Percentiles rank a stretch among this genome's conserved stretches.
Evolutionary conservation across 371 early-diverging fungal species (phyloP).

Genomic region (Mucor mucedo): DNA sequence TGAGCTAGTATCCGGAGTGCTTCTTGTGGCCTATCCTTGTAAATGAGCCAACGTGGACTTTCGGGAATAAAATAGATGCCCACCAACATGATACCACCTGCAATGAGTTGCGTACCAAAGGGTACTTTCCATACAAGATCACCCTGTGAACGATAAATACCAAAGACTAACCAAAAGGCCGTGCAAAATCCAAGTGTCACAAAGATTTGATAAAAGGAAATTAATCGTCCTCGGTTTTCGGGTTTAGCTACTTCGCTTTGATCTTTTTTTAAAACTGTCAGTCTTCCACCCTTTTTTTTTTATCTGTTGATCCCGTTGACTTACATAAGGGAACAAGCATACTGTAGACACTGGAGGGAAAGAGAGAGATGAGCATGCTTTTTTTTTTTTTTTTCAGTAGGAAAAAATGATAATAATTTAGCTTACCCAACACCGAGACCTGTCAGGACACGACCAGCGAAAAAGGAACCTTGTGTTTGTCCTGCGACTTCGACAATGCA

Average conservation of each 20-base stretch:
- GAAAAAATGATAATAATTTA: background rate
- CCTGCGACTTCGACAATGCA: conserved; percentile 69
- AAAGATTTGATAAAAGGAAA: conserved; percentile 89
- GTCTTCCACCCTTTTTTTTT: too few relatives aligned
- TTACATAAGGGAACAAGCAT: conserved; percentile 52
- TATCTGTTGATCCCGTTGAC: background rate
- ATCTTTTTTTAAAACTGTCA: conserved; percentile 36
- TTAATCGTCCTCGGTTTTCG: conserved; percentile 84
- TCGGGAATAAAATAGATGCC: conserved; percentile 75
- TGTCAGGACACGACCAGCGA: conserved; percentile 75
- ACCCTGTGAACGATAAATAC: conserved; percentile 24
- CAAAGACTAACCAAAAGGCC: conserved; percentile 51
- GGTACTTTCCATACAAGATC: conserved; percentile 66
- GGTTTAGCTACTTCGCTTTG: conserved; percentile 90
- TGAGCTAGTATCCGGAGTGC: conserved; percentile 71
- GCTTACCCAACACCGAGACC: conserved; percentile 68
- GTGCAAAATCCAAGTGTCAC: conserved; percentile 70
- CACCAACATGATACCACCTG: conserved; percentile 67
- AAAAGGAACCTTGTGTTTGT: conserved; percentile 52
- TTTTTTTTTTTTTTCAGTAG: too few relatives aligned
- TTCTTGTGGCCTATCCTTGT: conserved; percentile 65
- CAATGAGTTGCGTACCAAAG: conserved; percentile 77
- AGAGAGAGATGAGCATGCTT: background rate
- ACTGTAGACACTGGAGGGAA: conserved; percentile 31
- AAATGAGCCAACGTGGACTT: conserved; percentile 91